Base-by-base conservation (phyloP, 192 early-diverging fungal species). In the Coemansia sp. region DNA sequence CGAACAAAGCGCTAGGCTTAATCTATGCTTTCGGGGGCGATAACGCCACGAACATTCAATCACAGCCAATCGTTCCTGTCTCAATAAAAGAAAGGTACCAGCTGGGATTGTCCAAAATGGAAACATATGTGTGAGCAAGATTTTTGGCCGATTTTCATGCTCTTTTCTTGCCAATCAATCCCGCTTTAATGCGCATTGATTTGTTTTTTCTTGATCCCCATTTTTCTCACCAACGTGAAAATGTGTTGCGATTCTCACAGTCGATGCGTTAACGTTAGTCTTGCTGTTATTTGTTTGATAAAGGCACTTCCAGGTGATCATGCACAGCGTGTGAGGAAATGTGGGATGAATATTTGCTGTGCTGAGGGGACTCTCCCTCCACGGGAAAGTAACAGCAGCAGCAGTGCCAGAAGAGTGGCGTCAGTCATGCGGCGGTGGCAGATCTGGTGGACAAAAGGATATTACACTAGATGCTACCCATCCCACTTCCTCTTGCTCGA, bases 21-120 rank as follows among this genome's bases (percentile, higher is more conserved):
- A n/a, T n/a, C n/a, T 18, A 7, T 49, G 0, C 23, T 42, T 15
- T 25, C 40, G 15, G 16, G 8, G 42, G 31, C 58, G 58, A 67
- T 67, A 60, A 60, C 65, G 65, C 65, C 65, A 67, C 65, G 46
- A 67, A 59, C 43, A 45, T 40, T 34, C 65, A 31, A 34, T 59
- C 46, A 37, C 48, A 49, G 45, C 65, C 65, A 67, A 67, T 60
- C 65, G 49, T 67, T 65, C 35, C 35, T 4, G 25, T 13, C 62
- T 37, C 30, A 37, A 34, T 34, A 45, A 21, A 15, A 46, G 21
- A n/a, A 67, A 67, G 31, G 65, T 67, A 67, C 57, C 65, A 67
- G 49, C 56, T 26, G 64, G 64, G 57, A 58, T 64, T 46, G 43
- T 42, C 56, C 40, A 39, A 56, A 65, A 57, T 45, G 55, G 52